These are phyloP conservation scores for Orbilia ellipsospora DNA, from an alignment of 2,329 filamentous ascomycete species.

Conservation along the genomic window DNA sequence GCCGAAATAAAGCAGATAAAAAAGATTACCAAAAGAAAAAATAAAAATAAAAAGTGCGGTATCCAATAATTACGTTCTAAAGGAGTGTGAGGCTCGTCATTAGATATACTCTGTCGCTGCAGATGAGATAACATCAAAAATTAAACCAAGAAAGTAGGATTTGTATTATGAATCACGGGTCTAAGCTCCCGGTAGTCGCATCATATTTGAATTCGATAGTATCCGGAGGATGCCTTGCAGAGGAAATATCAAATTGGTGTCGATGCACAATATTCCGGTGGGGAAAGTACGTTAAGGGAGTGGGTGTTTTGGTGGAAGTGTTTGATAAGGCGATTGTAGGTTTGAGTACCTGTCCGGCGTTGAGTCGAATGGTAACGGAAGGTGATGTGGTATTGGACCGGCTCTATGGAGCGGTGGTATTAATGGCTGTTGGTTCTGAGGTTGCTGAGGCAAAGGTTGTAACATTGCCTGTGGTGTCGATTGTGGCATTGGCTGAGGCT, in stretches of 20 bases:
- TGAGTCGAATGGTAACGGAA: slow-evolving; percentile 48
- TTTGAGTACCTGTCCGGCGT: slow-evolving; percentile 42
- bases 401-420: slow-evolving; percentile 49
- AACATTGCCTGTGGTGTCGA: slow-evolving; percentile 24
- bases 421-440: slow-evolving; percentile 39
- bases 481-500: slow-evolving; percentile 42
- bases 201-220: no score
- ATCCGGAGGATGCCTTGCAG: no score
- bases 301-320: slow-evolving; percentile 42
- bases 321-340: slow-evolving; percentile 45
- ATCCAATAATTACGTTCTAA: slow-evolving; percentile 22
- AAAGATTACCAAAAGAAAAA: neutral
- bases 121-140: slow-evolving; percentile 10
- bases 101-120: slow-evolving; percentile 34
- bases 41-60: slow-evolving; percentile 8
- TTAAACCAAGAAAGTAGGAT: neutral
- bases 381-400: slow-evolving; percentile 43
- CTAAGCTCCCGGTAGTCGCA: no score
- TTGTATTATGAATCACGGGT: slow-evolving; percentile 2
- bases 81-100: slow-evolving; percentile 33
- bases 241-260: no score
- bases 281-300: slow-evolving; percentile 9
- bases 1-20: slow-evolving; percentile 15
- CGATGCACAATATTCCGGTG: neutral
- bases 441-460: slow-evolving; percentile 29